Percentiles rank a stretch among this genome's conserved stretches.
Evolutionary conservation across 768 basidiomycete species (phyloP).

Genomic region (Lactarius quietus): DNA sequence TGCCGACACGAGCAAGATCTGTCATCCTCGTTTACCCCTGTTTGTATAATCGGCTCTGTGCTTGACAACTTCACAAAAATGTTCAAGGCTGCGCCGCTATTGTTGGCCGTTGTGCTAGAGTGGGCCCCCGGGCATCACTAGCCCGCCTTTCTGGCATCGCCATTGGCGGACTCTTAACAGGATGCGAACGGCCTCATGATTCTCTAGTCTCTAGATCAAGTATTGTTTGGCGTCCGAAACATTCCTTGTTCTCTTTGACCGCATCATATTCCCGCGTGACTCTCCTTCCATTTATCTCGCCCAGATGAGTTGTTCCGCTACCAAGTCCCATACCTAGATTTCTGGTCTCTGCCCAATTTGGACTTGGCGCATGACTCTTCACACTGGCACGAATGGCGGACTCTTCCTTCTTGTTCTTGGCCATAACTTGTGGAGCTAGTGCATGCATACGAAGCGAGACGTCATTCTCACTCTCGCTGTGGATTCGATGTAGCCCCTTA

Average conservation of each 20-base stretch:
- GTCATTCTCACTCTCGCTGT: background rate
- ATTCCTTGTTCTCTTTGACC: background rate
- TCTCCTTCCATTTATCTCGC: background rate
- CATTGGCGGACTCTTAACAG: background rate
- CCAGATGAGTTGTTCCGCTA: background rate
- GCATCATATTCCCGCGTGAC: background rate
- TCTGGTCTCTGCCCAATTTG: background rate
- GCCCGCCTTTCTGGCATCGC: background rate
- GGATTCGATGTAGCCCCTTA: background rate
- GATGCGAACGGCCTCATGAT: background rate
- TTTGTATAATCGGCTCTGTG: too few species aligned
- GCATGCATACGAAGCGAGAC: background rate
- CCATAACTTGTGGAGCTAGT: background rate
- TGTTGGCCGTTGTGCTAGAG: background rate
- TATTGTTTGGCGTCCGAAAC: background rate
- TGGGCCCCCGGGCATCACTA: background rate
- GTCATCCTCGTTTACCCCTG: too few species aligned
- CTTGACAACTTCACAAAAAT: background rate
- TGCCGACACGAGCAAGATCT: too few species aligned
- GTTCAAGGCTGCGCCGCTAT: background rate
- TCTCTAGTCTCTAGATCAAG: background rate
- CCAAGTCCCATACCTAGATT: too few species aligned
- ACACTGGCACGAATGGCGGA: background rate
- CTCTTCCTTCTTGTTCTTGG: background rate
- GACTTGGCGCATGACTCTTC: background rate